A percentile compares a stretch with the other conserved stretches of the same genome.
Evolutionary conservation across 805 yeast species (phyloP).

Genomic region (Brettanomyces naardenensis): DNA sequence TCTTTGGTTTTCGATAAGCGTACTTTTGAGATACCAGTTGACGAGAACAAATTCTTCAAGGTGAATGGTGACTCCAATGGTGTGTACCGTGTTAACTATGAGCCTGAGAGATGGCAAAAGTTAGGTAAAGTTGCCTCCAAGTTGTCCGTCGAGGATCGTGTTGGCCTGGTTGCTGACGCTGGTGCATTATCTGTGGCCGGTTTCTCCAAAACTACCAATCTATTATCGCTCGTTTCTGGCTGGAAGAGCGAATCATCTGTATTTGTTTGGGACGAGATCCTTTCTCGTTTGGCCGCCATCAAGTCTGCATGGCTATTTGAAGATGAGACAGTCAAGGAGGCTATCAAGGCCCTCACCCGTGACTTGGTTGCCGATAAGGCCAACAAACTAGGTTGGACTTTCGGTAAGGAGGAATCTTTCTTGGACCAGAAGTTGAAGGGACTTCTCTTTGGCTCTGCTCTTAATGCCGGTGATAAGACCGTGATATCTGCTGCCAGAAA

Average conservation of each 20-base stretch:
- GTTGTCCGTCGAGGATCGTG: constrained; percentile 42
- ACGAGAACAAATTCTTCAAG: constrained; percentile 30
- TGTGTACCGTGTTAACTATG: constrained; percentile 47
- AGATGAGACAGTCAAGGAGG: constrained; percentile 24
- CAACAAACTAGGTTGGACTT: constrained; percentile 68
- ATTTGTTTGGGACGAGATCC: constrained; percentile 53
- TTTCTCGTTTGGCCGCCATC: constrained; percentile 30
- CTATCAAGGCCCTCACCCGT: constrained; percentile 27
- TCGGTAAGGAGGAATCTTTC: constrained; percentile 63
- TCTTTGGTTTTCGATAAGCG: constrained; percentile 21
- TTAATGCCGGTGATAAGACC: constrained; percentile 31
- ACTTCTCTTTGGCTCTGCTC: constrained; percentile 35
- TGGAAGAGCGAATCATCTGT: constrained; percentile 32
- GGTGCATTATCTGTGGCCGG: constrained; percentile 45
- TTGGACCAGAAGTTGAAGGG: constrained; percentile 32
- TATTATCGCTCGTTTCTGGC: constrained; percentile 37
- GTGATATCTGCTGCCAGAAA: constrained; percentile 22
- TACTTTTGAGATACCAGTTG: constrained; percentile 11
- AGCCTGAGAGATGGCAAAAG: constrained; percentile 28
- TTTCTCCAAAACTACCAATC: constrained; percentile 32
- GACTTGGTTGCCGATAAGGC: constrained; percentile 19
- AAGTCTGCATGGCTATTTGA: constrained; percentile 31
- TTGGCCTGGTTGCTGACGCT: constrained; percentile 50
- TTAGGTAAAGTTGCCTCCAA: constrained; percentile 31
- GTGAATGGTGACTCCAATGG: constrained; percentile 46